Percentiles rank a stretch among this genome's conserved stretches.
Evolutionary conservation across 2,329 filamentous ascomycete genomes (phyloP).

Genomic region (Penicillium griseofulvum): DNA sequence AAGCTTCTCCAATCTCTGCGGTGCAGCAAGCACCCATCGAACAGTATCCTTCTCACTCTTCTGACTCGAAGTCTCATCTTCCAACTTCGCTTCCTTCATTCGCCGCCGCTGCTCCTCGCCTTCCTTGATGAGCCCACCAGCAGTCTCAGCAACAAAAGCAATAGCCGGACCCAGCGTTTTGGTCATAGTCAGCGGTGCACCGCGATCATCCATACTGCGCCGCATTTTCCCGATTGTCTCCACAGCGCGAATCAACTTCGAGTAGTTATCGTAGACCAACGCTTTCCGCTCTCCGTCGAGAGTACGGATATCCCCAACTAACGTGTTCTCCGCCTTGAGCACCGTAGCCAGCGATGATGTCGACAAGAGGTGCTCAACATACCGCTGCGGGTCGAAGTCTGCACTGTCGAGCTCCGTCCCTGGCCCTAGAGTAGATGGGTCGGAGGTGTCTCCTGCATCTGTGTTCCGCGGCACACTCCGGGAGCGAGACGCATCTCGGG

Average conservation of each 20-base stretch:
- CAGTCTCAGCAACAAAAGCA: slow-evolving; percentile 46
- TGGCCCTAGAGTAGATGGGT: slow-evolving; percentile 28
- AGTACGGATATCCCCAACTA: slow-evolving; percentile 72
- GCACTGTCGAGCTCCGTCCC: slow-evolving; percentile 67
- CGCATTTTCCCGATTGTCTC: slow-evolving; percentile 81
- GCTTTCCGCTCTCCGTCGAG: slow-evolving; percentile 96
- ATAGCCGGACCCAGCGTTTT: slow-evolving; percentile 45
- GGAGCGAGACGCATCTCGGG: slow-evolving; percentile 33
- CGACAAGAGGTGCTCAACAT: slow-evolving; percentile 43
- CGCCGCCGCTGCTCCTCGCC: slow-evolving; percentile 35
- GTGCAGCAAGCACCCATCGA: slow-evolving; percentile 45
- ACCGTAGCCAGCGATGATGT: slow-evolving; percentile 44
- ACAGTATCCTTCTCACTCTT: slow-evolving; percentile 43
- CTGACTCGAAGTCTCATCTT: slow-evolving; percentile 17
- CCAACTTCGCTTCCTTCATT: slow-evolving; percentile 27
- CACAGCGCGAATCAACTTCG: slow-evolving; percentile 91
- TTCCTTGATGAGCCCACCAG: slow-evolving; percentile 39
- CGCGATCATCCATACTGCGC: slow-evolving; percentile 47
- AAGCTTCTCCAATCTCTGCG: slow-evolving; percentile 38
- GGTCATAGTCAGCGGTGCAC: slow-evolving; percentile 46
- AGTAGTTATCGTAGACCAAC: slow-evolving; percentile 97
- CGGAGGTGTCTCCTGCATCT: slow-evolving; percentile 41
- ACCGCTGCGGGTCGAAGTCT: slow-evolving; percentile 68
- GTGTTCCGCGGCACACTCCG: slow-evolving; percentile 44
- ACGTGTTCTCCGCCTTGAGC: slow-evolving; percentile 45